Evolutionary conservation across 495 filamentous ascomycete genomes (phyloP), one percentile per base, ranked within the genome.

Genomic region (Xylaria nigripes): DNA sequence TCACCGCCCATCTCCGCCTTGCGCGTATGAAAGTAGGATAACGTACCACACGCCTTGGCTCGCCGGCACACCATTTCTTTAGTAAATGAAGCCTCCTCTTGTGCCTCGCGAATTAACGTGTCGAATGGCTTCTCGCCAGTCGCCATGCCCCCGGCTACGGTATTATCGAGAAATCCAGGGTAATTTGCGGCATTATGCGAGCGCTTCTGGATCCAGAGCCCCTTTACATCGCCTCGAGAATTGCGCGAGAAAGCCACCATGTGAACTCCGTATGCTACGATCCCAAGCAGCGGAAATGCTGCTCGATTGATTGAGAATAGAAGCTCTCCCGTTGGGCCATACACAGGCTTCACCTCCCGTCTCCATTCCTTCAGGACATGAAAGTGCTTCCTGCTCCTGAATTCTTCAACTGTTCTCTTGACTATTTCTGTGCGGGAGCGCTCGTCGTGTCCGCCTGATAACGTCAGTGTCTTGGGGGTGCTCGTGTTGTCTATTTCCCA

Each of bases 261-360:
- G 45, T 76, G 72, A 1, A 73, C 73, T 1, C 68, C 73, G 6
- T 58, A 62, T 6, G 65, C 68, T 0, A 70, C 62, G 27, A 78
- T 71, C 0, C 75, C 76, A 23, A 78, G 75, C 0, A 73, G 51
- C 0, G 52, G 52, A 15, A 55, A 55, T 7, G 21, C 65, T 51
- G 36, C 64, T 60, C 12, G 69, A 72, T 55, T 45, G 19, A 55
- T 34, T 10, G 52, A 42, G 52, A 55, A 55, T 0, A 55, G 45
- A 6, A 43, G 10, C 7, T 10, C 8, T 1, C 75, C 70, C 1
- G 61, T 61, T 0, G 74, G 75, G 0, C 76, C 84, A 56, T 83
- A 87, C 13, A 89, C 74, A 0, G 85, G 75, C 61, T 91, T 92
- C 29, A 84, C 68, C 65, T 93, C 88, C 56, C 86, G 70, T 22